These are phyloP conservation scores for Ulvella scutata DNA, from an alignment of 139 green algal species.

Conservation along the genomic window DNA sequence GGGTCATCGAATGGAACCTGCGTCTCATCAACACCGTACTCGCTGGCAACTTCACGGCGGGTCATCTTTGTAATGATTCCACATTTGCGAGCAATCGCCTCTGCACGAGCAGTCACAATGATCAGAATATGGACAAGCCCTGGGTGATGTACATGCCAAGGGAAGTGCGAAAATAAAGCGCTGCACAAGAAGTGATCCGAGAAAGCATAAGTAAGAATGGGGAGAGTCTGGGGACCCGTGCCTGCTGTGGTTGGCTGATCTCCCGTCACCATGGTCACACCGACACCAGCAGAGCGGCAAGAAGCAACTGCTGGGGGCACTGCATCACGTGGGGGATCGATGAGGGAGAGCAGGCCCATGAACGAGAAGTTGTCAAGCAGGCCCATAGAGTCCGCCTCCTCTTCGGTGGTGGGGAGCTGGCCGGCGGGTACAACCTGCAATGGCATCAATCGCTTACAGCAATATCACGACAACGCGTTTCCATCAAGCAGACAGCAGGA, in stretches of 20 bases:
- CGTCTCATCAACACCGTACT: slow-evolving; percentile 10
- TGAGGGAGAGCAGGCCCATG: slow-evolving; percentile 52
- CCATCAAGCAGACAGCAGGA: not conserved
- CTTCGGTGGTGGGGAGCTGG: not conserved
- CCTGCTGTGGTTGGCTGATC: slow-evolving; percentile 61
- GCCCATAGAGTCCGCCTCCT: not conserved
- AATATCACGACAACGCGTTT: not conserved
- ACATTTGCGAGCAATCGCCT: slow-evolving; percentile 3
- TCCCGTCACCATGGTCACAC: slow-evolving; percentile 68
- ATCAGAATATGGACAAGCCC: not conserved
- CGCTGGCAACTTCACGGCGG: slow-evolving; percentile 17
- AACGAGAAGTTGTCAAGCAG: slow-evolving; percentile 37
- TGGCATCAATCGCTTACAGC: slow-evolving; percentile 9
- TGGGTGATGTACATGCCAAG: slow-evolving; percentile 16
- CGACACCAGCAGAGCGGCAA: slow-evolving; percentile 28
- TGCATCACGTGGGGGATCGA: slow-evolving; percentile 61
- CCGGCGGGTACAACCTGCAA: not conserved
- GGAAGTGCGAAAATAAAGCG: slow-evolving; percentile 11
- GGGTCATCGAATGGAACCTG: not conserved
- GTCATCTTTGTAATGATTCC: slow-evolving; percentile 22
- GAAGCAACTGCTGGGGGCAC: slow-evolving; percentile 47
- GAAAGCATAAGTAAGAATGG: too few relatives aligned
- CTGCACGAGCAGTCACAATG: not conserved
- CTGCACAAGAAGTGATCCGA: not conserved
- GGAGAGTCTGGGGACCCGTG: too few relatives aligned